Conservation (phyloP, 2,329 filamentous ascomycete species). For the Diaporthe nobilis region DNA sequence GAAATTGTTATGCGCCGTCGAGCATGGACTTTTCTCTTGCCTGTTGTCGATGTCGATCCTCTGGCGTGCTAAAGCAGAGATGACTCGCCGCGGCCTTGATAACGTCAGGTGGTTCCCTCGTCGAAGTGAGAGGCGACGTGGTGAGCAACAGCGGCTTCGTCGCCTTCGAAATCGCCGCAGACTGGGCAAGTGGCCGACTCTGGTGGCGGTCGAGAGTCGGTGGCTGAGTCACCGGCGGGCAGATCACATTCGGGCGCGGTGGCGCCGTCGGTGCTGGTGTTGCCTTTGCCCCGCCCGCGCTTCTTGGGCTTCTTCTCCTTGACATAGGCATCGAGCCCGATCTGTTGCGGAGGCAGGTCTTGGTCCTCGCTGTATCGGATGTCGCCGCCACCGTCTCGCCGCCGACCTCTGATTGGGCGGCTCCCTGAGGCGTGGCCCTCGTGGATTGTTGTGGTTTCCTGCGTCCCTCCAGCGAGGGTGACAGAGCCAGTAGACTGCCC, state of each 20-base stretch:
- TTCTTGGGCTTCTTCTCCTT: conserved; percentile 53
- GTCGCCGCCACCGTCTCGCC: conserved; percentile 45
- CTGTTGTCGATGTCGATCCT: neutral
- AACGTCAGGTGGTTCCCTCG: conserved; percentile 13
- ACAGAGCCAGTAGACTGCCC: neutral
- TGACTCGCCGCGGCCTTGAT: neutral
- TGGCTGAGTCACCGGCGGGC: conserved; percentile 36
- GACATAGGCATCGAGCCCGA: conserved; percentile 67
- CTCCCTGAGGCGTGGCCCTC: neutral
- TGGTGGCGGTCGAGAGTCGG: conserved; percentile 34
- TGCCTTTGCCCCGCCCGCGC: conserved; percentile 46
- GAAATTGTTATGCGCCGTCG: neutral
- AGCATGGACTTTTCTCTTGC: neutral
- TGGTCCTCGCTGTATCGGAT: conserved; percentile 53
- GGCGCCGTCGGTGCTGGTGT: conserved; percentile 39
- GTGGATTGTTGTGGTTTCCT: neutral
- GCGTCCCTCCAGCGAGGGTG: conserved; percentile 29
- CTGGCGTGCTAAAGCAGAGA: neutral
- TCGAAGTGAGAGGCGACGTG: conserved; percentile 75
- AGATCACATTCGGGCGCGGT: neutral
- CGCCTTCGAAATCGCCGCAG: conserved; percentile 76
- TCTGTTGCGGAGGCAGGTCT: conserved; percentile 57
- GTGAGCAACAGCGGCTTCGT: conserved; percentile 76
- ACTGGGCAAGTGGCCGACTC: conserved; percentile 69
- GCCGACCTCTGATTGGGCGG: conserved; percentile 10